These are phyloP conservation scores for Petunia axillaris DNA, from an alignment of 257 asterid genomes.

Conservation along the genomic window DNA sequence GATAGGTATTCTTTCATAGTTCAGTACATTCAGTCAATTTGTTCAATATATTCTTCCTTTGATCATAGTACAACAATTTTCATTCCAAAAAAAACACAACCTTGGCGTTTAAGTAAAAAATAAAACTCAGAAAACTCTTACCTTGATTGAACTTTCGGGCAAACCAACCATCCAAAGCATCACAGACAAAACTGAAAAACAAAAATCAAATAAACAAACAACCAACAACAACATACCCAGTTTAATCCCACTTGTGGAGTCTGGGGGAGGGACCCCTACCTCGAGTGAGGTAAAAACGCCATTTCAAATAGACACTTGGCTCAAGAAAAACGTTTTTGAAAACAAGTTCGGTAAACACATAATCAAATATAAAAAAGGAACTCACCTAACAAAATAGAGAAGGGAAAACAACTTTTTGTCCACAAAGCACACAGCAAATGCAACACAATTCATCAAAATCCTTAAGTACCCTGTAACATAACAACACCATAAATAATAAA, in stretches of 20 bases:
- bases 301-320: no score
- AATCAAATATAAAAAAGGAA: neutral
- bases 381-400: conserved; percentile 81
- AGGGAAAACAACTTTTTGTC: conserved; percentile 79
- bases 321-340: no score
- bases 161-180: conserved; percentile 97
- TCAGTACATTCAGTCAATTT: no score
- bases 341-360: no score
- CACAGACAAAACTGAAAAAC: conserved; percentile 81
- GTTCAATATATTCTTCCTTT: no score
- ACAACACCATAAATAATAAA: neutral
- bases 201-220: conserved; percentile 26
- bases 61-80: no score
- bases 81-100: neutral
- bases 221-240: neutral
- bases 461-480: conserved; percentile 66
- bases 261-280: no score
- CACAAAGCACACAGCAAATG: conserved; percentile 85
- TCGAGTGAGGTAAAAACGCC: no score
- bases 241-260: no score
- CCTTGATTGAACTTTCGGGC: conserved; percentile 98
- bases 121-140: conserved; percentile 39
- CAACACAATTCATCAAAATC: conserved; percentile 81
- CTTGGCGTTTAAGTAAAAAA: neutral
- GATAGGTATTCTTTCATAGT: no score